phyloP scores from a whole-genome alignment of 768 basidiomycete species.

The Lentinula aciculospora region DNA sequence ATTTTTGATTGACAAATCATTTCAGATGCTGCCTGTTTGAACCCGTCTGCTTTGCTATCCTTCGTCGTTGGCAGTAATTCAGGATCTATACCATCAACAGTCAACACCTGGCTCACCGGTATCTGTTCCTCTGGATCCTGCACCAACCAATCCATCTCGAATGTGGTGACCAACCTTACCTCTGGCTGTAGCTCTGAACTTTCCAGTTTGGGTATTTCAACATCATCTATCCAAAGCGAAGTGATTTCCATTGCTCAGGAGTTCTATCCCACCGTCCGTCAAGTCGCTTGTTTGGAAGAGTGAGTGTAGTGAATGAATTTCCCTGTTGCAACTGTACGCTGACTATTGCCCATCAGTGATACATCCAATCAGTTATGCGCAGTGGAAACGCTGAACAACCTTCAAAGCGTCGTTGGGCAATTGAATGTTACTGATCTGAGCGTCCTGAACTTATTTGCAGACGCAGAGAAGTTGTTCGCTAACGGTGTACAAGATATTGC shows the following conservation, averaged over 20 bases:
- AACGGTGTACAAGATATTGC: constrained; percentile 26
- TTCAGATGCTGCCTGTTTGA: constrained; percentile 31
- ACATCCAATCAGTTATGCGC: constrained; percentile 44
- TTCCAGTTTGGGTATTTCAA: constrained; percentile 13
- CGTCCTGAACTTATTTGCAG: constrained; percentile 13
- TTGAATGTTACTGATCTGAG: constrained; percentile 21
- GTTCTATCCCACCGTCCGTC: constrained; percentile 42
- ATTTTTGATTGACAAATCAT: not conserved
- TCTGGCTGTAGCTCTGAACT: constrained; percentile 40
- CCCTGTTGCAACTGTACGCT: not conserved
- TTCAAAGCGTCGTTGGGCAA: constrained; percentile 34
- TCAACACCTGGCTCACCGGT: constrained; percentile 47
- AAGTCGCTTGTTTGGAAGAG: constrained; percentile 53
- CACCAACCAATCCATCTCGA: constrained; percentile 41
- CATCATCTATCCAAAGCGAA: constrained; percentile 16
- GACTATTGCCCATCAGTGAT: constrained; percentile 6
- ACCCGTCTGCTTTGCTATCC: constrained; percentile 25
- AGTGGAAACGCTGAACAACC: constrained; percentile 40
- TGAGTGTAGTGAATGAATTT: constrained; percentile 22
- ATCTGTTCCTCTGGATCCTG: constrained; percentile 44
- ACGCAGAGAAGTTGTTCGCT: constrained; percentile 19
- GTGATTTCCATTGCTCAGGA: constrained; percentile 27
- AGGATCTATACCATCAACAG: constrained; percentile 29
- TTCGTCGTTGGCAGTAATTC: constrained; percentile 19
- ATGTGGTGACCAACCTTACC: constrained; percentile 38